Conservation (phyloP, 208 protist species). For the Tritrichomonas foetus region DNA sequence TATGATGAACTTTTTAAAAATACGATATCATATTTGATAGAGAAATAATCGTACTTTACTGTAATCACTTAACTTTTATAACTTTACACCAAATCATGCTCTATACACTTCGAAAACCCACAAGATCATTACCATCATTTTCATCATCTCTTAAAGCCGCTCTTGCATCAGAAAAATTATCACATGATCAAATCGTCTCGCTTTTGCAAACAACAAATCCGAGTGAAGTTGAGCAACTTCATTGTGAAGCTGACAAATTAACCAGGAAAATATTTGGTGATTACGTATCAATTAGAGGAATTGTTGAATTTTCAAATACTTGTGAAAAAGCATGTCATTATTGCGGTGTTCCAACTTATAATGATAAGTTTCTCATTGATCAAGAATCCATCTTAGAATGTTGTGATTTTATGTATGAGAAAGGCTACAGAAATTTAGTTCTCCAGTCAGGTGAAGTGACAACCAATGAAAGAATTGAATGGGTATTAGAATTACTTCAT, state of each 20-base stretch:
- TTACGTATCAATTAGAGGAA: constrained; percentile 51
- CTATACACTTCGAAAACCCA: not conserved
- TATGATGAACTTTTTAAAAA: no score
- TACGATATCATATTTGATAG: no score
- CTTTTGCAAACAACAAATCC: not conserved
- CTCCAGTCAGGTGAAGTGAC: not conserved
- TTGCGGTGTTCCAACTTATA: constrained; percentile 54
- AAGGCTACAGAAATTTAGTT: not conserved
- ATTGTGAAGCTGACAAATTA: not conserved
- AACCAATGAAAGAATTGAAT: not conserved
- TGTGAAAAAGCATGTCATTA: constrained; percentile 60
- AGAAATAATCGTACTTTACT: no score
- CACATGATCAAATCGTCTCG: not conserved
- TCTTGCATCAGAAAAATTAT: not conserved
- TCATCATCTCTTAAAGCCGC: not conserved
- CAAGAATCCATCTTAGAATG: not conserved
- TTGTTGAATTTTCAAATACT: constrained; percentile 61
- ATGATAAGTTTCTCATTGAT: not conserved
- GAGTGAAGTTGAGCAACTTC: not conserved
- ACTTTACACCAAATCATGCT: not conserved
- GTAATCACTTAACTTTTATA: no score
- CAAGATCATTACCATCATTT: not conserved
- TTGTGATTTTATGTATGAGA: not conserved
- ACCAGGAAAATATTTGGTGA: not conserved
- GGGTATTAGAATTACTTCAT: not conserved